phyloP scores from a whole-genome alignment of 2,329 filamentous ascomycete genomes.

The Pseudogymnoascus sp. region DNA sequence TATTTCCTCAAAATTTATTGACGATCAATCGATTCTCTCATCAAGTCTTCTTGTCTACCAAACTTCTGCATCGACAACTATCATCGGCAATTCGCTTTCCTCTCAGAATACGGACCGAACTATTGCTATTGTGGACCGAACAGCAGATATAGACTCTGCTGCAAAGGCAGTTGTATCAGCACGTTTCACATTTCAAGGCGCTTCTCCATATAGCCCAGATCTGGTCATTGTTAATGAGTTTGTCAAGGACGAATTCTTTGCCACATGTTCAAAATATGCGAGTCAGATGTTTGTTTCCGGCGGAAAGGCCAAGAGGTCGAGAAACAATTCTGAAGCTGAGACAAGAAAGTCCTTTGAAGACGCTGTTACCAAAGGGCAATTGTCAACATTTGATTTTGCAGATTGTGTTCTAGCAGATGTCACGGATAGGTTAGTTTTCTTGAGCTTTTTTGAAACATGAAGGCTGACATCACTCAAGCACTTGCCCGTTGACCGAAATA shows the following conservation, averaged over 20 bases:
- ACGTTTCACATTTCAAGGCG: slow-evolving; percentile 45
- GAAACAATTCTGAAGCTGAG: not conserved
- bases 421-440: not conserved
- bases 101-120: slow-evolving; percentile 32
- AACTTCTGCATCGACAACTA: not conserved
- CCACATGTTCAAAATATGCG: slow-evolving; percentile 36
- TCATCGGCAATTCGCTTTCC: slow-evolving; percentile 21
- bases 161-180: slow-evolving; percentile 45
- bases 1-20: slow-evolving; percentile 28
- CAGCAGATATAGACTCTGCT: slow-evolving; percentile 43
- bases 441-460: not conserved
- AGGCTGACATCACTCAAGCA: slow-evolving; percentile 9
- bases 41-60: slow-evolving; percentile 17
- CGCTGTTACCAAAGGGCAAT: not conserved
- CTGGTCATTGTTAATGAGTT: slow-evolving; percentile 56
- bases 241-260: slow-evolving; percentile 44
- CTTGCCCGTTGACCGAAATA: slow-evolving; percentile 31
- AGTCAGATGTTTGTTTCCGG: slow-evolving; percentile 19
- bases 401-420: slow-evolving; percentile 9
- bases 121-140: slow-evolving; percentile 52
- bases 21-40: slow-evolving; percentile 11
- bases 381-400: slow-evolving; percentile 11
- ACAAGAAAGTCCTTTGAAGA: not conserved
- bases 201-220: slow-evolving; percentile 53
- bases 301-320: not conserved